Conservation (phyloP, 148 eudicot species). For the Chenopodium suecicum region DNA sequence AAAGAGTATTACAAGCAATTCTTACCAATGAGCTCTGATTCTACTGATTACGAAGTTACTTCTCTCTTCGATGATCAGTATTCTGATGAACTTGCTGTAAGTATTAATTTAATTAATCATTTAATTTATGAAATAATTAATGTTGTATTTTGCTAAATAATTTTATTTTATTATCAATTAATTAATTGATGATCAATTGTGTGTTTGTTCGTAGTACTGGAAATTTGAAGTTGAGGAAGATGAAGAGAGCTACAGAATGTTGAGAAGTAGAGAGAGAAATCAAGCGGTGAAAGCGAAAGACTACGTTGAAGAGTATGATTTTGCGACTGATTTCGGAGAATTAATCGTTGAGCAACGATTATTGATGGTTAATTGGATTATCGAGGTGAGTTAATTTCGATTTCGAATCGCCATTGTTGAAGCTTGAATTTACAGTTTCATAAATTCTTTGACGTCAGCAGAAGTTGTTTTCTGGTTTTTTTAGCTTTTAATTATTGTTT, state of each 20-base stretch:
- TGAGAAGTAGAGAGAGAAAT: constrained; percentile 79
- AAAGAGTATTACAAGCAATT: constrained; percentile 54
- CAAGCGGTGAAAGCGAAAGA: constrained; percentile 51
- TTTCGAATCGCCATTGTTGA: constrained; percentile 1
- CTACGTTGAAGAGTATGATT: constrained; percentile 68
- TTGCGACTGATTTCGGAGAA: constrained; percentile 52
- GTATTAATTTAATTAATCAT: constrained; percentile 10
- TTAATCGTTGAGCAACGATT: constrained; percentile 79
- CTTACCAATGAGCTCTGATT: constrained; percentile 30
- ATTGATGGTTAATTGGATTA: constrained; percentile 88
- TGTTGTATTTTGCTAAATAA: background rate
- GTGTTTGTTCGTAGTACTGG: constrained; percentile 29
- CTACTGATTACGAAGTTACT: constrained; percentile 8
- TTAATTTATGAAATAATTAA: background rate
- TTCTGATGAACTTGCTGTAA: constrained; percentile 43
- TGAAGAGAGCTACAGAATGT: constrained; percentile 68
- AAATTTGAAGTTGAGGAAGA: constrained; percentile 64
- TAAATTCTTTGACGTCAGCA: constrained; percentile 3
- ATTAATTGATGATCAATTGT: background rate
- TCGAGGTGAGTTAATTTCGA: constrained; percentile 53
- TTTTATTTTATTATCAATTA: background rate
- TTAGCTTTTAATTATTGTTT: too few relatives aligned
- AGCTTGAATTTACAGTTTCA: background rate
- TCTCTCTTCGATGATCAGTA: constrained; percentile 25
- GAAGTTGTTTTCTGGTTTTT: background rate